Evolutionary conservation across 345 rosid genomes (phyloP), one percentile per base, ranked within the genome.

Genomic region (Lumnitzera racemosa): DNA sequence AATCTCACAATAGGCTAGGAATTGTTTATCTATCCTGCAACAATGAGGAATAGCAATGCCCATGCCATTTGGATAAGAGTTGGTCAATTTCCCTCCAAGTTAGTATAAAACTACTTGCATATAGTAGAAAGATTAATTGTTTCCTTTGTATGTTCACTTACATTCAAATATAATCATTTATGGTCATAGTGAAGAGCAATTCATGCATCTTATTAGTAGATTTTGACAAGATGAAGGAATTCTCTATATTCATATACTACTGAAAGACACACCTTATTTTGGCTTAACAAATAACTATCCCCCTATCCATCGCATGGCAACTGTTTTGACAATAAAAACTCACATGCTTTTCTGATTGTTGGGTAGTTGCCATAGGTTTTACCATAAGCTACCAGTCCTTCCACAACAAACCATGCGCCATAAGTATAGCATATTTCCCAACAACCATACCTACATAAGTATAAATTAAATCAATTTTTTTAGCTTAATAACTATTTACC

Each of bases 371-470:
- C 27, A 59, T 69, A 76, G 58, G 52, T 81, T 58, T 63, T 81
- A 2, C 84, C 80, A 14, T 69, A 68, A 11, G 94, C 84, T 36
- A 66, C 81, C 41, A 86, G 57, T 24, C 78, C 87, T 51, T 72
- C 78, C 55, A 83, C 74, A 0, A 74, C 78, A 49, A 83, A 81
- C 82, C 84, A 83, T 56, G 84, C 78, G 7, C 68, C 89, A 24
- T 83, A 83, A 0, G 80, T 77, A 66, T 81, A 83, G 64, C 92
- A 86, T 3, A 86, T 80, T 16, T 89, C 92, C 92, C 92, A 81
- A 20, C 66, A 81, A 14, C 89, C 89, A 13, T 81, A 86, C 84
- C 81, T 80, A 51, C 49, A 49, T 48, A 46, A 27, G 29, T 27
- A 27, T 27, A 27, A 2, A 27, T 27, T 27, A 14, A 31, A 36